Evolutionary conservation across 495 filamentous ascomycete species (phyloP).

Genomic region (Xylaria flabelliformis): DNA sequence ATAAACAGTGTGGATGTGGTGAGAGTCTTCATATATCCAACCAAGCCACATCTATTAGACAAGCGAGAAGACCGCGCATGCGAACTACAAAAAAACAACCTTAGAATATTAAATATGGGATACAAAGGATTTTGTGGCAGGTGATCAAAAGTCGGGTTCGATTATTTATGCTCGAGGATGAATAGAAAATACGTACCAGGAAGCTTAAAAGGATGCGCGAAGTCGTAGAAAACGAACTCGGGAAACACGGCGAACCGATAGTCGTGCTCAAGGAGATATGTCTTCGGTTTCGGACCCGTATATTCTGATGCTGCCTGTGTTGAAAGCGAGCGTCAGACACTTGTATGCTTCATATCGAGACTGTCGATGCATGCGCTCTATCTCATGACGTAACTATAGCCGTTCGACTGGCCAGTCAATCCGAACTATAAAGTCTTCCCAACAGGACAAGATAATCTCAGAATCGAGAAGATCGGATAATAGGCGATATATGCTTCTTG

Average conservation of each 20-base stretch:
- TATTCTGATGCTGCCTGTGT: slow-evolving; percentile 39
- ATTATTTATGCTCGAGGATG: background rate
- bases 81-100: too few species aligned
- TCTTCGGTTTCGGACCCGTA: slow-evolving; percentile 52
- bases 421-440: background rate
- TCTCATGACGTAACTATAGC: background rate
- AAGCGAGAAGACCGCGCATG: background rate
- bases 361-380: background rate
- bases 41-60: background rate
- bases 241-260: slow-evolving; percentile 71
- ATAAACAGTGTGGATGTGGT: background rate
- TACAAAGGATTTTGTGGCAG: background rate
- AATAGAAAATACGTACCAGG: slow-evolving; percentile 51
- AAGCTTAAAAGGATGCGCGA: slow-evolving; percentile 66
- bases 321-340: background rate
- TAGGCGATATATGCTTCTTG: background rate
- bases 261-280: slow-evolving; percentile 71
- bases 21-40: background rate
- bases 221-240: slow-evolving; percentile 78
- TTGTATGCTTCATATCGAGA: background rate
- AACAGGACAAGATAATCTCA: background rate
- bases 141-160: background rate
- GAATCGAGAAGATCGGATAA: background rate
- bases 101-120: background rate
- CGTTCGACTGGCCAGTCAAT: background rate